These are phyloP conservation scores for Hymenoscyphus salicellus DNA, from an alignment of 2,329 filamentous ascomycete genomes.

Conservation along the genomic window DNA sequence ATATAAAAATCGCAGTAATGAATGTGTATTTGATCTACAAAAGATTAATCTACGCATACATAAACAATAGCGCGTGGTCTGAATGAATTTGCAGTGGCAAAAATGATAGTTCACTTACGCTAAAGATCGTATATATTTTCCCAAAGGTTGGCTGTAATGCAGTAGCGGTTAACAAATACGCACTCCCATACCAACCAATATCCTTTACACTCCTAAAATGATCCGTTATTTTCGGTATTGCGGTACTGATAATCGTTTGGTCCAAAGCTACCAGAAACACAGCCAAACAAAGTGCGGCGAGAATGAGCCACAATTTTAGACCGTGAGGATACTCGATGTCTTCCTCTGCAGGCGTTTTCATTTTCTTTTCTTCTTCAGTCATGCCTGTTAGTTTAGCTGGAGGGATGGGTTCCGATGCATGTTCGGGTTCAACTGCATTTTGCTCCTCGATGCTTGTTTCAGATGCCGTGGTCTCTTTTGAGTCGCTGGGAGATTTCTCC, in stretches of 20 bases:
- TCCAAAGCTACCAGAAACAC: constrained; percentile 34
- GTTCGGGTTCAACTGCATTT: not conserved
- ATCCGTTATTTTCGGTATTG: constrained; percentile 11
- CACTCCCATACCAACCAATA: constrained; percentile 36
- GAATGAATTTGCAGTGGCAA: too few relatives aligned
- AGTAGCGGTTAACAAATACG: constrained; percentile 37
- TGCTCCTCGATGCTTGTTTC: constrained; percentile 5
- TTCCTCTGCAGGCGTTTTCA: constrained; percentile 12
- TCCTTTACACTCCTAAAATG: constrained; percentile 25
- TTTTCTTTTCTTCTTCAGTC: constrained; percentile 14
- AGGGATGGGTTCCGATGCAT: not conserved
- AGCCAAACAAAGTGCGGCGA: constrained; percentile 25
- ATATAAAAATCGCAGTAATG: constrained; percentile 32
- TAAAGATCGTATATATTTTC: constrained; percentile 33
- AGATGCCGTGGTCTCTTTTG: not conserved
- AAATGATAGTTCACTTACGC: constrained; percentile 18
- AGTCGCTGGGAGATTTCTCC: not conserved
- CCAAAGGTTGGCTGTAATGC: constrained; percentile 34
- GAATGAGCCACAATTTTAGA: constrained; percentile 25
- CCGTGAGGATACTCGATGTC: constrained; percentile 28
- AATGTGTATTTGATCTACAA: constrained; percentile 32
- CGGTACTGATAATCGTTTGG: constrained; percentile 31
- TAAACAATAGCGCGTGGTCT: not conserved
- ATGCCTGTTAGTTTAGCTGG: not conserved
- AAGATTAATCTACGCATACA: not conserved